These are phyloP conservation scores for Cicer arietinum DNA, from an alignment of 306 rosid species.

Conservation along the genomic window DNA sequence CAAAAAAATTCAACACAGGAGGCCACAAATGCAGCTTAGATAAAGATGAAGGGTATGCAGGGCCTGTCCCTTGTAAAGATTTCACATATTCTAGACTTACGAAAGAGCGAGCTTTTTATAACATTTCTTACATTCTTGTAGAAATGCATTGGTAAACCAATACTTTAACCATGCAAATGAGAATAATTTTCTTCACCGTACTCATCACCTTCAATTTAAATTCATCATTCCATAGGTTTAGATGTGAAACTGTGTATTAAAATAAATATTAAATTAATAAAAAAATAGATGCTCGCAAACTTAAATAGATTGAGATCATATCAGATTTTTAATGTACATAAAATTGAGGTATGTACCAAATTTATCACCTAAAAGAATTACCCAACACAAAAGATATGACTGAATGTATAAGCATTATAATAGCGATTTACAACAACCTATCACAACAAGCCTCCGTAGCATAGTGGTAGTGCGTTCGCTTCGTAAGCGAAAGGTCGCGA, in stretches of 20 bases:
- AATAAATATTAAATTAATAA: neutral
- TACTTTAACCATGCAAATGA: slow-evolving; percentile 1
- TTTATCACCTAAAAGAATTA: neutral
- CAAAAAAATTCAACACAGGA: slow-evolving; percentile 64
- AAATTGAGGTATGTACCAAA: neutral
- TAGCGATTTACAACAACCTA: rapidly evolving
- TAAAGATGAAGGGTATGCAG: slow-evolving; percentile 52
- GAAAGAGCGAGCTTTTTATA: neutral
- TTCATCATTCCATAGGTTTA: neutral
- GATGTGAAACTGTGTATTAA: neutral
- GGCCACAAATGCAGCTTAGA: slow-evolving; percentile 46
- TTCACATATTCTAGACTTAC: slow-evolving; percentile 1
- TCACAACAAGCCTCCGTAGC: slow-evolving; percentile 69
- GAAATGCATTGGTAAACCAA: neutral
- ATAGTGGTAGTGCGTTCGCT: slow-evolving; percentile 99
- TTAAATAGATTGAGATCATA: neutral
- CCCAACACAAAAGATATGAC: neutral
- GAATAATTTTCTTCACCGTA: neutral
- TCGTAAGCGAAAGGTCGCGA: slow-evolving; percentile 99
- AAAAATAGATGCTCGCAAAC: neutral
- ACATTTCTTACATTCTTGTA: neutral
- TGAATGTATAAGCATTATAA: neutral
- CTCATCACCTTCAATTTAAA: neutral
- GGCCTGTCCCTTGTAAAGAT: neutral
- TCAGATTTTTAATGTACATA: neutral